phyloP scores from a whole-genome alignment of 306 rosid genomes.

The Cucumis hystrix region DNA sequence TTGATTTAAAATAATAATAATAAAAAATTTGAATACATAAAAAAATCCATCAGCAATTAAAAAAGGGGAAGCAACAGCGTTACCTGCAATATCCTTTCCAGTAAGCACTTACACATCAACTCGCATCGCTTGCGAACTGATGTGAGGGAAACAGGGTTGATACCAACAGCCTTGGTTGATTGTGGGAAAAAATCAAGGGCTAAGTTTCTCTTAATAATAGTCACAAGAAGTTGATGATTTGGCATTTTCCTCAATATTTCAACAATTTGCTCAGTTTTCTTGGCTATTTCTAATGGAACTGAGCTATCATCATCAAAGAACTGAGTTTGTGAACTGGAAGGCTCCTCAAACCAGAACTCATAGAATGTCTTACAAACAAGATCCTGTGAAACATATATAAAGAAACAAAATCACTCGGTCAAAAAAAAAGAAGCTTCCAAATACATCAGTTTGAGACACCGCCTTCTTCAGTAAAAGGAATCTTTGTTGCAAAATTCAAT shows the following conservation, averaged over 20 bases:
- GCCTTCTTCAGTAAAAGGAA: not conserved
- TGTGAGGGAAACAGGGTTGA: slow-evolving; percentile 61
- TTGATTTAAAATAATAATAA: not conserved
- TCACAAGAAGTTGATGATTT: slow-evolving; percentile 76
- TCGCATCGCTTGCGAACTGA: slow-evolving; percentile 93
- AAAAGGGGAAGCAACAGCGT: slow-evolving; percentile 5
- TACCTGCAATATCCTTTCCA: slow-evolving; percentile 94
- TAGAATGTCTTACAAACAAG: slow-evolving; percentile 95
- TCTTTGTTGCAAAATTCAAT: not conserved
- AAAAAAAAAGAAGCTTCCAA: not conserved
- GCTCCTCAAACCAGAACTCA: slow-evolving; percentile 99
- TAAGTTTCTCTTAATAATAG: slow-evolving; percentile 76
- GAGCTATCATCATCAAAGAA: slow-evolving; percentile 78
- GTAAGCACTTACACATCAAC: slow-evolving; percentile 92
- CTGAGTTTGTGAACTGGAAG: slow-evolving; percentile 50
- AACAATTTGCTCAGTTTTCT: slow-evolving; percentile 90
- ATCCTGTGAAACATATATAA: slow-evolving; percentile 37
- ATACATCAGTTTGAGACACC: not conserved
- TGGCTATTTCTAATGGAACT: slow-evolving; percentile 78
- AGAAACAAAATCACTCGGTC: not conserved
- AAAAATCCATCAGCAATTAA: not conserved
- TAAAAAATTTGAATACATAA: no score
- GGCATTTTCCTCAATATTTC: slow-evolving; percentile 76
- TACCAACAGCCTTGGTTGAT: slow-evolving; percentile 76
- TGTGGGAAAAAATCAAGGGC: slow-evolving; percentile 96